Evolutionary conservation across 108 stramenopile genomes (phyloP).

Genomic region (Nitzschia inconspicua): DNA sequence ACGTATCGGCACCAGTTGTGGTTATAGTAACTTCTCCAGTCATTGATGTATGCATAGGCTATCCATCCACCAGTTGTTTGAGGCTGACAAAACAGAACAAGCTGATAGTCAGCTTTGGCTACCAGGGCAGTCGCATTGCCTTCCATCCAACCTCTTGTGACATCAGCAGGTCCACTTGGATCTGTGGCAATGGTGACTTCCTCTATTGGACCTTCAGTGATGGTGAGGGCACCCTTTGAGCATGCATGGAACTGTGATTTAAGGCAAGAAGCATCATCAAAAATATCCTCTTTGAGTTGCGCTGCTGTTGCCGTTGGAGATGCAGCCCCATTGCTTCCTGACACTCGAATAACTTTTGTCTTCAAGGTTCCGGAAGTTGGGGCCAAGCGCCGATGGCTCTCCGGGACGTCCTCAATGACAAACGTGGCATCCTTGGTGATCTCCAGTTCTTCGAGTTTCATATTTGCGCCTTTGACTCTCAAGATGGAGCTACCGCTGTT

Average conservation of each 20-base stretch:
- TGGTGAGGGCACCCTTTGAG: not conserved
- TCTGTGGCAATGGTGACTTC: not conserved
- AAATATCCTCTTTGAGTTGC: conserved; percentile 2
- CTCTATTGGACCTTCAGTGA: not conserved
- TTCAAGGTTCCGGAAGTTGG: conserved; percentile 7
- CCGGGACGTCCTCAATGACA: no score
- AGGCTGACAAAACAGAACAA: not conserved
- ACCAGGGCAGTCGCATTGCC: not conserved
- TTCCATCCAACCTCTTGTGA: not conserved
- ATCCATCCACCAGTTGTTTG: not conserved
- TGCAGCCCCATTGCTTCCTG: not conserved
- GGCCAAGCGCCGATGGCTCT: not conserved
- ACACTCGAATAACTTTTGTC: conserved; percentile 5
- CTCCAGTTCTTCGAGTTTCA: no score
- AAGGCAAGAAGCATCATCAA: conserved; percentile 1
- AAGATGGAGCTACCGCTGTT: no score
- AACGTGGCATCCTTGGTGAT: no score
- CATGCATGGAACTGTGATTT: conserved; percentile 14
- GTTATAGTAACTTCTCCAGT: conserved; percentile 36
- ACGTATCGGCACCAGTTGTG: conserved; percentile 50
- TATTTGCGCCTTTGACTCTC: no score
- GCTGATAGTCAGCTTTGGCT: not conserved
- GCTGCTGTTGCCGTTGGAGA: not conserved
- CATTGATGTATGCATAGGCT: conserved; percentile 30
- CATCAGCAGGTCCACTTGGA: not conserved